Percentiles rank a stretch among this genome's conserved stretches.
phyloP scores from a whole-genome alignment of 768 basidiomycete genomes.

The Phanerochaete carnosa region DNA sequence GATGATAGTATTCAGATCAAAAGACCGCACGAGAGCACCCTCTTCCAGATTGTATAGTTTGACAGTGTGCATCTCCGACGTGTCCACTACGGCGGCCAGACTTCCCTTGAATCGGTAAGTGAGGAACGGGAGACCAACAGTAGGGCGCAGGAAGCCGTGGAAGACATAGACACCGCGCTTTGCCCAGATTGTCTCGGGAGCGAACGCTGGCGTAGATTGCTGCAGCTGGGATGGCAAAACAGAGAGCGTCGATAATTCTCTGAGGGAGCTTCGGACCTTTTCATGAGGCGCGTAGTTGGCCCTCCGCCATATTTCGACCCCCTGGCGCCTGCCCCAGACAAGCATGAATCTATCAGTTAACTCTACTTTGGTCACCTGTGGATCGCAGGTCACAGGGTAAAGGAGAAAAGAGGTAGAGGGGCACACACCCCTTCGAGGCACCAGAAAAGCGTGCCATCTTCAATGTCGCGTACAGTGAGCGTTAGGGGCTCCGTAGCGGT shows the following conservation, averaged over 20 bases:
- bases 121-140: conserved; percentile 7
- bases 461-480: conserved; percentile 13
- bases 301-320: conserved; percentile 21
- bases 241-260: conserved; percentile 7
- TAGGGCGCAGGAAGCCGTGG: conserved; percentile 17
- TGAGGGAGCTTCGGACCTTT: conserved; percentile 7
- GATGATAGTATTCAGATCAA: conserved; percentile 7
- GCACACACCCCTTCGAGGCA: background rate
- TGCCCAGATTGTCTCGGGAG: background rate
- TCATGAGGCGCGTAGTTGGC: background rate
- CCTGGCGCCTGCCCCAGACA: conserved; percentile 13
- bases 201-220: background rate
- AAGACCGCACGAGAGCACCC: conserved; percentile 10
- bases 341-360: conserved; percentile 15
- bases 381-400: background rate
- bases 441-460: conserved; percentile 17
- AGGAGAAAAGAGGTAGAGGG: background rate
- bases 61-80: conserved; percentile 6
- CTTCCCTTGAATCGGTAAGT: conserved; percentile 12
- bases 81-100: conserved; percentile 9
- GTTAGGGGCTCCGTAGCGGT: background rate
- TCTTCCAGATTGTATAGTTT: conserved; percentile 13
- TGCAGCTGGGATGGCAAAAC: conserved; percentile 10
- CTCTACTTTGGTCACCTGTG: conserved; percentile 6
- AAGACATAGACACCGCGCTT: conserved; percentile 17